Base-by-base conservation (phyloP, 2,329 filamentous ascomycete species). In the Curvularia sp. region DNA sequence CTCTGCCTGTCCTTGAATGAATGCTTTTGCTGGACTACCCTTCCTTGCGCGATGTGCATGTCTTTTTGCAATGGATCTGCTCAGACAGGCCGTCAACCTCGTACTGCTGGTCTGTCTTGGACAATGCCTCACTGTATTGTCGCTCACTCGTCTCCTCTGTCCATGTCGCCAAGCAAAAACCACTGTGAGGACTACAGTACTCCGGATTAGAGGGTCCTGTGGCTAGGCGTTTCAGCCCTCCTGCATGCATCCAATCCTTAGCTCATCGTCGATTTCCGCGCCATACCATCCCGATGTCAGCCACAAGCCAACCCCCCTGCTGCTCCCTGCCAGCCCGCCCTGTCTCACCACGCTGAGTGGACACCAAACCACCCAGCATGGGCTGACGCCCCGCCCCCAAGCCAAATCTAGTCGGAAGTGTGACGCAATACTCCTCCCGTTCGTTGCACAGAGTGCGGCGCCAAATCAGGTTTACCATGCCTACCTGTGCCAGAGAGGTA, bases 401-500 rank as follows among this genome's bases (percentile, higher is more conserved):
- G 58, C 65, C 70, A 63, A 61, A 65, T 60, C 61, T 46, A 55
- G 47, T 38, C 39, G 49, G 47, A 48, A 51, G 56, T 65, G 73
- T 76, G 75, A 76, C 73, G 74, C 72, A 77, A 76, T 74, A 57
- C 58, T 64, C 53, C 59, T 65, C 57, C 58, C 56, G 61, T 68
- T 66, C 64, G 64, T 68, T 60, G 66, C 67, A 72, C 71, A 71
- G 62, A 62, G 55, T 59, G 49, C 58, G 63, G 63, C 57, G 31
- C 60, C 60, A 77, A 78, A 78, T 73, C 75, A 77, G 74, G 75
- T 78, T 75, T 78, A 66, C 67, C 65, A 56, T 55, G 49, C 61
- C 59, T 63, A 42, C 46, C 47, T 59, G 55, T 60, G 59, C 48
- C 48, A 56, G 63, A 72, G 73, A 67, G 73, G 73, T 70, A 71